Base-by-base conservation (phyloP, 2,329 filamentous ascomycete species). In the Colletotrichum sp. region DNA sequence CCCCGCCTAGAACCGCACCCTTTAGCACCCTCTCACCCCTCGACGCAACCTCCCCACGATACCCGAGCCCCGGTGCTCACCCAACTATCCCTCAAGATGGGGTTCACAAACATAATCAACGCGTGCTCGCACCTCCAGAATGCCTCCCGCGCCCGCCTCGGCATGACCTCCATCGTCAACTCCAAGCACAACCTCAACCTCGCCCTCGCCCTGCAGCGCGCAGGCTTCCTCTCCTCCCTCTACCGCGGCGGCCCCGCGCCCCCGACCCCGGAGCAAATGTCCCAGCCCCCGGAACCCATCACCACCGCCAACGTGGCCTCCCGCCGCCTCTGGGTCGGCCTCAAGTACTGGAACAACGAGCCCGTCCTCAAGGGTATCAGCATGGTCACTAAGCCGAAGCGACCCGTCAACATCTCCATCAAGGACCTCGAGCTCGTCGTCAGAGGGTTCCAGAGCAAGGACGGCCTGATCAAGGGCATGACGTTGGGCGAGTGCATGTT, bases 61-160 rank as follows among this genome's bases (percentile, higher is more conserved):
- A 71, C 36, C 68, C 18, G 68, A 73, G 66, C 71, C 34, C 9
- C 68, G 34, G 48, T 26, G 70, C 64, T 66, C 30, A 22, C 44
- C 30, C n/a, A 22, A 60, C 6, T 7, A 52, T 52, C 44, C 2
- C 8, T 22, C 52, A 68, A 60, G n/a, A 78, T 78, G 77, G 77
- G 75, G 81, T 90, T 98, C 86, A 88, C 91, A 83, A 92, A 93
- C 85, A 90, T 98, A 78, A 90, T 92, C 81, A 89, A 96, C 88
- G 92, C 96, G 86, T 98, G 95, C 90, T 96, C 95, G 79, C 96
- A 98, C 88, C 90, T 98, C 73, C 95, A 97, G 85, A 98, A 98
- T 88, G 95, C 95, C 79, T 94, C 94, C 72, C 93, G 93, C 81
- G 95, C 95, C n/a, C 93, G 94, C 2, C 92, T 98, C 1, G 95